These are phyloP conservation scores for Voacanga thouarsii DNA, from an alignment of 257 asterid genomes.

Conservation along the genomic window DNA sequence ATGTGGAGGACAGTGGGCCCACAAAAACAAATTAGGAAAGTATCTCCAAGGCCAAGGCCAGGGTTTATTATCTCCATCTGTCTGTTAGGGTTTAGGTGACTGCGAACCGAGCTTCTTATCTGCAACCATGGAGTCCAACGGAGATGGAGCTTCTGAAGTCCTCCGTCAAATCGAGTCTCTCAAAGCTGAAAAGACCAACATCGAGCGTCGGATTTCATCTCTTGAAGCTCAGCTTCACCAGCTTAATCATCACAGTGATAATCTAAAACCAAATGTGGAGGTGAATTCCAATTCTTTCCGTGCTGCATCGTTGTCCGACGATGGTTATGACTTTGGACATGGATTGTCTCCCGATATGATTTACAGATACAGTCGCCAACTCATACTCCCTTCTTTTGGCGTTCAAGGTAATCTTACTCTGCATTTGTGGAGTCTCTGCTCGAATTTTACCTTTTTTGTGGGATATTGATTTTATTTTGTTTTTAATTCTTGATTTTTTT, in stretches of 20 bases:
- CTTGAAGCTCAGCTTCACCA: constrained; percentile 57
- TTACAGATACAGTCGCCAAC: constrained; percentile 89
- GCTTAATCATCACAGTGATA: constrained; percentile 9
- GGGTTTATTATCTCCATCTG: too few species aligned
- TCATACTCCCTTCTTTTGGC: constrained; percentile 90
- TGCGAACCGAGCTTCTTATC: not conserved
- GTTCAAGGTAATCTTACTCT: constrained; percentile 31
- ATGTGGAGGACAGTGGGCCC: too few species aligned
- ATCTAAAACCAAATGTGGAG: constrained; percentile 16
- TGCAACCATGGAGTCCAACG: constrained; percentile 45
- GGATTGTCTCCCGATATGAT: constrained; percentile 67
- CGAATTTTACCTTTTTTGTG: not conserved
- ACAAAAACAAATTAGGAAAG: too few species aligned
- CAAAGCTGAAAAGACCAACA: constrained; percentile 33
- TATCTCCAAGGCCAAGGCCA: too few species aligned
- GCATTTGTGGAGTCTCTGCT: not conserved
- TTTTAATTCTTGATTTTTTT: not conserved
- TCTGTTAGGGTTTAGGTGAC: constrained; percentile 1
- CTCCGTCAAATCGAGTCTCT: constrained; percentile 50
- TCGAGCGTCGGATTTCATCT: constrained; percentile 56
- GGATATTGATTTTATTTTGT: too few species aligned
- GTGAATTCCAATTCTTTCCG: constrained; percentile 21
- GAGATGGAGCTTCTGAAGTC: constrained; percentile 42
- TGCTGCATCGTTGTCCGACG: constrained; percentile 2
- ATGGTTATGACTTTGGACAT: constrained; percentile 17